A percentile compares a stretch with the other conserved stretches of the same genome.
Evolutionary conservation across 345 rosid species (phyloP).

Genomic region (Citropsis articulata): DNA sequence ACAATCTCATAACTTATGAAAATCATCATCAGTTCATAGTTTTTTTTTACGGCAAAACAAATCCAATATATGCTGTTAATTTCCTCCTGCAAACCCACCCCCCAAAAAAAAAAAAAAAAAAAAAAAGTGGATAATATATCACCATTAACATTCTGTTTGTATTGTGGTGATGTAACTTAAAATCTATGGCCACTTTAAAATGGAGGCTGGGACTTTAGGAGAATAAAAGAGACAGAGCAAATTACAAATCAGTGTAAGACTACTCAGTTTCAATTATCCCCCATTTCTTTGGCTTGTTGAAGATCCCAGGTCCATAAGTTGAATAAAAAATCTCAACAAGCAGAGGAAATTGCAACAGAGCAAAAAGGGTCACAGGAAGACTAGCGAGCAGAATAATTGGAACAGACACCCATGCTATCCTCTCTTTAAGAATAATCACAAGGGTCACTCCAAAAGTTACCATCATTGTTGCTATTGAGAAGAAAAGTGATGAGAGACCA

Average conservation of each 20-base stretch:
- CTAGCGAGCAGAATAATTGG: conserved; percentile 52
- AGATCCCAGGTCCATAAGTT: conserved; percentile 60
- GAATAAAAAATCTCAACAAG: conserved; percentile 59
- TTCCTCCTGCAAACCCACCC: background rate
- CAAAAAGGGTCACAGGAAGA: conserved; percentile 59
- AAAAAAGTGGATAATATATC: background rate
- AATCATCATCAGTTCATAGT: background rate
- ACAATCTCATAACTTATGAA: background rate
- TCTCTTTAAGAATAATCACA: conserved; percentile 21
- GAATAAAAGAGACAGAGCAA: no score
- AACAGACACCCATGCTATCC: conserved; percentile 34
- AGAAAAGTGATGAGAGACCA: conserved; percentile 59
- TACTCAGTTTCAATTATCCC: background rate
- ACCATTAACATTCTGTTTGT: no score
- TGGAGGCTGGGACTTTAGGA: no score
- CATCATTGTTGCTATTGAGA: conserved; percentile 74
- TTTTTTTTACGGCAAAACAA: background rate
- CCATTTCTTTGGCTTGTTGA: conserved; percentile 48
- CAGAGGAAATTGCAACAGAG: conserved; percentile 60
- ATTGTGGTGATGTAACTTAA: no score
- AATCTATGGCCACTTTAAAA: no score
- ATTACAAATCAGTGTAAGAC: no score
- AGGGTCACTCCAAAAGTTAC: conserved; percentile 46
- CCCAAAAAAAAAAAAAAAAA: no score
- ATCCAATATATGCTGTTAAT: background rate